Evolutionary conservation across 2,329 filamentous ascomycete species (phyloP).

Genomic region (Penicillium sp.): DNA sequence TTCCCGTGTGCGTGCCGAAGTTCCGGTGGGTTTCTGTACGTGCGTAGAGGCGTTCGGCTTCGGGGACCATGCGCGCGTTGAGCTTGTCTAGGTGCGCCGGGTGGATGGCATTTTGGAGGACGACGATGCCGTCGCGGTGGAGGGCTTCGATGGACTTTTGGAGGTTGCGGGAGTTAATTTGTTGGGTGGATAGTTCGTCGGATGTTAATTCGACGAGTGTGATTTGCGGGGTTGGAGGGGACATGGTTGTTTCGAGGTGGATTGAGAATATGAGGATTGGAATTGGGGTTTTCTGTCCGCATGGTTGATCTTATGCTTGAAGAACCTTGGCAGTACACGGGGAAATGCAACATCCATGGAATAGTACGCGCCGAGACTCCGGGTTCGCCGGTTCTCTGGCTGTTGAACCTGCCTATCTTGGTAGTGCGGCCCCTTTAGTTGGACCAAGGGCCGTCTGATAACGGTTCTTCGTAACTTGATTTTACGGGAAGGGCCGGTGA

Average conservation of each 20-base stretch:
- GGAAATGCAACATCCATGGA: background rate
- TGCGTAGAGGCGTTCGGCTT: slow-evolving; percentile 34
- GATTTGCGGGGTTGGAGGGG: too few species aligned
- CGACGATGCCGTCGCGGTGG: slow-evolving; percentile 39
- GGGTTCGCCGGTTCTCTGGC: background rate
- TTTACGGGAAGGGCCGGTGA: too few species aligned
- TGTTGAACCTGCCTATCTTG: background rate
- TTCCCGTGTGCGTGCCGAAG: slow-evolving; percentile 32
- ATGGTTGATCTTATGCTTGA: too few species aligned
- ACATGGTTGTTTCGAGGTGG: too few species aligned
- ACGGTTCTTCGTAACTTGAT: background rate
- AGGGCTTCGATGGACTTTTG: slow-evolving; percentile 27
- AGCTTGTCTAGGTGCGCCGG: slow-evolving; percentile 33
- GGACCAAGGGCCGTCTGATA: background rate
- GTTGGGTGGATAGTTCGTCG: too few species aligned
- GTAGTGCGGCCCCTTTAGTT: background rate
- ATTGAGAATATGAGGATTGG: too few species aligned
- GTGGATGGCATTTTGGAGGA: slow-evolving; percentile 39
- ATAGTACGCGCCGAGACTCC: background rate
- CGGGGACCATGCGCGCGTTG: slow-evolving; percentile 27
- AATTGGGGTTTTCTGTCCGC: too few species aligned
- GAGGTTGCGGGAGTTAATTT: too few species aligned
- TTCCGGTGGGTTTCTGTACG: slow-evolving; percentile 26
- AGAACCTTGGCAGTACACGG: background rate
- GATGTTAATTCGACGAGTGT: too few species aligned